These are phyloP conservation scores for Boletus rex-veris DNA, from an alignment of 768 basidiomycete genomes.

Conservation along the genomic window DNA sequence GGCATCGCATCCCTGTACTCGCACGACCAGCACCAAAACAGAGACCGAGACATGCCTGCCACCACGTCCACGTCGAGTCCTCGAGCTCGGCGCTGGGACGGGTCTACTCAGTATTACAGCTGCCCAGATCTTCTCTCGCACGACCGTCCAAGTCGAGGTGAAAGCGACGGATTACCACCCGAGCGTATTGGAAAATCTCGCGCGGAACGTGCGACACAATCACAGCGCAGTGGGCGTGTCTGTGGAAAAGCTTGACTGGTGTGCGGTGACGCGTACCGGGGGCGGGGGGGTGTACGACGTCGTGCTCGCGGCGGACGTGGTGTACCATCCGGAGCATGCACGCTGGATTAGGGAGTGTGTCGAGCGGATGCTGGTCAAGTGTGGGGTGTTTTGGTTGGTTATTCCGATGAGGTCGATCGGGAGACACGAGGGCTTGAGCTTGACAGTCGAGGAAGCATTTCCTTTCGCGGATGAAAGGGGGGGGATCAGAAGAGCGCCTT, in stretches of 20 bases:
- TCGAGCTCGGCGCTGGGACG: slow-evolving; percentile 86
- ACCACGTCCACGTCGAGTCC: slow-evolving; percentile 41
- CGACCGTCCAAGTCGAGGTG: slow-evolving; percentile 30
- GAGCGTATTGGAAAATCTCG: slow-evolving; percentile 67
- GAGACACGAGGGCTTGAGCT: slow-evolving; percentile 55
- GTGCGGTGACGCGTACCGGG: slow-evolving; percentile 34
- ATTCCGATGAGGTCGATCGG: slow-evolving; percentile 65
- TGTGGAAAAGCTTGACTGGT: slow-evolving; percentile 66
- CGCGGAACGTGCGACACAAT: slow-evolving; percentile 56
- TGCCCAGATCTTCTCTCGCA: slow-evolving; percentile 43
- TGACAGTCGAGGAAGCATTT: slow-evolving; percentile 57
- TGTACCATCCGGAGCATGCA: slow-evolving; percentile 71
- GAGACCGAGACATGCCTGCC: too few relatives aligned
- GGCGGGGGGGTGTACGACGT: slow-evolving; percentile 50
- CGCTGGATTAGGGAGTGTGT: slow-evolving; percentile 65
- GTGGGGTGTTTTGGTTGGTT: slow-evolving; percentile 69
- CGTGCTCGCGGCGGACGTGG: slow-evolving; percentile 75
- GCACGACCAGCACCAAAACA: background rate
- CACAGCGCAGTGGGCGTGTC: slow-evolving; percentile 34
- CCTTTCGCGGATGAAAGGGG: slow-evolving; percentile 9
- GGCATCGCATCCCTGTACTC: slow-evolving; percentile 10
- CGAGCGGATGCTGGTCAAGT: slow-evolving; percentile 40
- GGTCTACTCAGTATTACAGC: slow-evolving; percentile 74
- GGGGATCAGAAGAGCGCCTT: slow-evolving; percentile 28
- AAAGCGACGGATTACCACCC: slow-evolving; percentile 79